These are phyloP conservation scores for Xylaria sp. DNA, from an alignment of 495 filamentous ascomycete species.

Conservation along the genomic window DNA sequence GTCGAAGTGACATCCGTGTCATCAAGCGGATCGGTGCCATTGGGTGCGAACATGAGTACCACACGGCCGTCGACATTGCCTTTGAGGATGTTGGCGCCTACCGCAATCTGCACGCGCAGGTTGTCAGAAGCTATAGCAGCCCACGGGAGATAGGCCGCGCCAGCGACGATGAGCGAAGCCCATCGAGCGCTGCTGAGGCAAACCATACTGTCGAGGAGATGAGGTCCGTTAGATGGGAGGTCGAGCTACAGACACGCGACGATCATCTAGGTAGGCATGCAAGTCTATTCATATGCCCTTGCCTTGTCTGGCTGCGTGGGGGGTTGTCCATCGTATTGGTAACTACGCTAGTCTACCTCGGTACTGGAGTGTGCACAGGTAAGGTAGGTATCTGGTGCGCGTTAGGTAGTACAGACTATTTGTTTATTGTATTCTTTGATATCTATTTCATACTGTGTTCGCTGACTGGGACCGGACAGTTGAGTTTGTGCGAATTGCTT, in stretches of 20 bases:
- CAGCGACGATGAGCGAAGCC: conserved; percentile 18
- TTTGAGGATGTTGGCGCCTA: conserved; percentile 18
- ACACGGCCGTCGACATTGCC: conserved; percentile 26
- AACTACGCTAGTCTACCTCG: not conserved
- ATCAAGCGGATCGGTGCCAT: conserved; percentile 26
- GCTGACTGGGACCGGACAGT: too few relatives aligned
- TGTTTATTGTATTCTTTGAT: not conserved
- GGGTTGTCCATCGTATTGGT: not conserved
- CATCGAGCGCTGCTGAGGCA: conserved; percentile 9
- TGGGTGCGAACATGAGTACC: conserved; percentile 28
- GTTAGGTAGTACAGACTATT: not conserved
- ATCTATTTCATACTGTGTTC: not conserved
- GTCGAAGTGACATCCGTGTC: conserved; percentile 28
- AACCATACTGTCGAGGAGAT: conserved; percentile 12
- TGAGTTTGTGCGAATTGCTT: not conserved
- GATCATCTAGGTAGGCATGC: not conserved
- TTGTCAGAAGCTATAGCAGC: not conserved
- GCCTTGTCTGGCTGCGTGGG: not conserved
- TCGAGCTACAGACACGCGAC: not conserved
- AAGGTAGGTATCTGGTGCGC: too few relatives aligned
- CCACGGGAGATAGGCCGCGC: conserved; percentile 10
- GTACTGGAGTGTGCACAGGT: too few relatives aligned
- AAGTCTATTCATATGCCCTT: conserved; percentile 5
- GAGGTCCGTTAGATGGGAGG: conserved; percentile 5
- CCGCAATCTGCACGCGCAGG: conserved; percentile 23